A percentile compares a stretch with the other conserved stretches of the same genome.
Conservation (phyloP, 1,139 yeast species). For the Candida sanyaensis region DNA sequence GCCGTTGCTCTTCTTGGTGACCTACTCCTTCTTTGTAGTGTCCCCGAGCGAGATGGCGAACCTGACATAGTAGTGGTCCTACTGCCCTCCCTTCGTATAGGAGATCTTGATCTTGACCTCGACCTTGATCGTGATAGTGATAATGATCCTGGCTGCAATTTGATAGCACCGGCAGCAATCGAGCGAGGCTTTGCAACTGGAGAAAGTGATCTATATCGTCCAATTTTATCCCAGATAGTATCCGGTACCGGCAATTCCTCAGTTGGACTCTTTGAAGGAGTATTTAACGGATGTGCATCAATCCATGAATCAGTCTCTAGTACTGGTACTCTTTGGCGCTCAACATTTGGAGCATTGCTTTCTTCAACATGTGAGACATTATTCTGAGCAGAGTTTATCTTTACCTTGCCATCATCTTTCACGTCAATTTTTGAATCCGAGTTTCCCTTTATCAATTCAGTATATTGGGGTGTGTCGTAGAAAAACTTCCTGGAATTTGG, state of each 20-base stretch:
- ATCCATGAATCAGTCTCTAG: neutral
- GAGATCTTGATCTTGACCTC: conserved; percentile 3
- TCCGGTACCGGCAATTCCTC: neutral
- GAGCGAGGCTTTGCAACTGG: conserved; percentile 6
- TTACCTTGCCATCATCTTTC: neutral
- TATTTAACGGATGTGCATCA: neutral
- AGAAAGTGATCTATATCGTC: conserved; percentile 11
- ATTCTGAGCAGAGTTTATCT: no score
- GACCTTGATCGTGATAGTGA: neutral
- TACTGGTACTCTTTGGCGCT: no score
- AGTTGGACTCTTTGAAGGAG: neutral
- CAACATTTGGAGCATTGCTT: no score
- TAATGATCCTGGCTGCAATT: neutral
- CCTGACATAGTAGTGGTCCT: neutral
- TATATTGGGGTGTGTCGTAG: neutral
- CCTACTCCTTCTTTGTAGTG: neutral
- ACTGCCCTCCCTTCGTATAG: neutral
- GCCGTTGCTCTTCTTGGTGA: conserved; percentile 1
- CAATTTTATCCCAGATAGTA: conserved; percentile 11
- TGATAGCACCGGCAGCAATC: neutral
- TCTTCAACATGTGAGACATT: no score
- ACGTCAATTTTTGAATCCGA: neutral
- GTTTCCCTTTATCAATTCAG: neutral
- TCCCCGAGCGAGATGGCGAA: conserved; percentile 1
- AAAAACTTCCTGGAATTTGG: conserved; percentile 5